Base-by-base conservation (phyloP, 192 early-diverging fungal genomes). In the Gaertneriomyces sp. region DNA sequence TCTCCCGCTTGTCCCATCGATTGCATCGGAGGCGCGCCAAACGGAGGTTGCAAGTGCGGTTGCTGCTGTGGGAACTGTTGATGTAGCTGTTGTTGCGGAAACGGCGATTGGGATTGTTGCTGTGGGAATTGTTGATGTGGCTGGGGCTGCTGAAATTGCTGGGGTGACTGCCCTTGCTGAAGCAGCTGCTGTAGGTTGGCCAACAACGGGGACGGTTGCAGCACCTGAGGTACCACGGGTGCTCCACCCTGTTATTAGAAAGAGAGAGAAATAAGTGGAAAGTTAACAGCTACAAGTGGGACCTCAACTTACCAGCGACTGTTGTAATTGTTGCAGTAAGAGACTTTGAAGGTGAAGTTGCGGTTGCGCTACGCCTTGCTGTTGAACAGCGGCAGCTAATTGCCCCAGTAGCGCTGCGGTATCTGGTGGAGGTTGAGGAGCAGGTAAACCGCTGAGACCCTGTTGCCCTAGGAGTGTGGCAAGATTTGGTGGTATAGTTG, bases 21-120 rank as follows among this genome's bases (percentile, higher is more conserved):
- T 3, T 55, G 54, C 38, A 14, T 33, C 4, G 3, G 54, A 38
- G 17, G 54, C 12, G 33, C 12, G 19, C 12, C 12, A 38, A 12
- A 56, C 39, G 17, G 54, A 39, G 33, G 39, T 56, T 56, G 54
- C 12, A 39, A 56, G 39, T 16, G 54, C 54, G 17, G 54, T 56
- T 33, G 54, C 14, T 56, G 54, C 54, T 56, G 54, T 14, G 17
- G 14, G 16, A 39, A 39, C 14, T 56, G 11, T 20, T 55, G 54
- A 16, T 11, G 54, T 25, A 1, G 16, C 25, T 55, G 54, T 55
- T 55, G 54, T 25, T 55, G 54, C 38, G 17, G 19, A 39, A 39
- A 51, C 14, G 54, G 4, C 20, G 16, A 6, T 56, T 25, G 33
- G 6, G 54, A 4, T 4, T 38, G 19, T 38, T 12, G 54, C 54